These are phyloP conservation scores for Trametes coccinea DNA, from an alignment of 768 basidiomycete species.

Conservation along the genomic window DNA sequence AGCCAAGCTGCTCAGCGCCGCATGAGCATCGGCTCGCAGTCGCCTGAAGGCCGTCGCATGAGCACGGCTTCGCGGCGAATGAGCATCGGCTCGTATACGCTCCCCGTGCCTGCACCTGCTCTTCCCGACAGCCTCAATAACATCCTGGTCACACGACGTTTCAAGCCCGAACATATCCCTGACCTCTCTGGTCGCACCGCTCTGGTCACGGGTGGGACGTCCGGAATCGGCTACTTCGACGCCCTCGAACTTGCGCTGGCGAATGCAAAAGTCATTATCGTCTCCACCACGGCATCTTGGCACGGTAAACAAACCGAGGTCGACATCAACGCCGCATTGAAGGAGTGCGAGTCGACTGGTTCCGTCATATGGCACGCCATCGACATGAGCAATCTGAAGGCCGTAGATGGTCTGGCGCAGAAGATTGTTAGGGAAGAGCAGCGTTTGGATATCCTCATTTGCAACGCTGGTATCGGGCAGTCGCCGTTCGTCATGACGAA, in stretches of 20 bases:
- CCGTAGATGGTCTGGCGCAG: slow-evolving; percentile 27
- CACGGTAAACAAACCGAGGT: slow-evolving; percentile 28
- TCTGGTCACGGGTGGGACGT: slow-evolving; percentile 31
- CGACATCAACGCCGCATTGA: slow-evolving; percentile 29
- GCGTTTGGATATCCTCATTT: slow-evolving; percentile 30
- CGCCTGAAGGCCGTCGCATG: not conserved
- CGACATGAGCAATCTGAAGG: slow-evolving; percentile 26
- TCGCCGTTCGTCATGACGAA: slow-evolving; percentile 27
- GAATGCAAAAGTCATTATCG: slow-evolving; percentile 30
- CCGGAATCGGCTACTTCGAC: slow-evolving; percentile 31
- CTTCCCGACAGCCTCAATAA: slow-evolving; percentile 1
- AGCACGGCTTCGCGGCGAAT: slow-evolving; percentile 1
- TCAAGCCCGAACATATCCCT: slow-evolving; percentile 30
- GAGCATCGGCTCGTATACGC: slow-evolving; percentile 13
- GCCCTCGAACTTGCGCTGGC: slow-evolving; percentile 32
- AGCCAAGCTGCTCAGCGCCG: slow-evolving; percentile 8
- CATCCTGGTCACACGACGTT: slow-evolving; percentile 22
- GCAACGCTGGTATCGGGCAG: slow-evolving; percentile 31
- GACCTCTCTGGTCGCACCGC: slow-evolving; percentile 29
- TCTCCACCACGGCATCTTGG: slow-evolving; percentile 29
- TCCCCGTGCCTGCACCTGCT: slow-evolving; percentile 1
- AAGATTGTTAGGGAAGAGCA: slow-evolving; percentile 21
- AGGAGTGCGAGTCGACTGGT: slow-evolving; percentile 22
- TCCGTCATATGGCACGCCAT: slow-evolving; percentile 27
- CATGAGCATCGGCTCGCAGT: not conserved